Base-by-base conservation (phyloP, 2,329 filamentous ascomycete species). In the Fusarium siculi region DNA sequence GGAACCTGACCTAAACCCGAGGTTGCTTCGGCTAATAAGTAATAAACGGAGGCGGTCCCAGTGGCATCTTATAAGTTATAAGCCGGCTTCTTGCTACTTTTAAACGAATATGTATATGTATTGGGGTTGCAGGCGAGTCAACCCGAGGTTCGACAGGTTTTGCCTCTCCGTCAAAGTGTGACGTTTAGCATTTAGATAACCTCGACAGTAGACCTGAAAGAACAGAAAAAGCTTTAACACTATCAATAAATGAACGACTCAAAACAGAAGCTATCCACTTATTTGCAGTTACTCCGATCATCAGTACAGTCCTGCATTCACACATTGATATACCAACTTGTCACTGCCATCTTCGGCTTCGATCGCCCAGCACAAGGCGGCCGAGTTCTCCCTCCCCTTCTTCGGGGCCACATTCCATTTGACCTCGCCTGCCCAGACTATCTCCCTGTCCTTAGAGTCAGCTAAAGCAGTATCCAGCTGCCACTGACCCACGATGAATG, bases 251-350 rank as follows among this genome's bases (percentile, higher is more conserved):
- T 14, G 7, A 32, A 32, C 7, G 12, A 32, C 6, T 32, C 5
- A 32, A 32, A 32, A 32, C 32, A 32, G 12, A 12, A 32, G 10
- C 12, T 14, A 14, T 32, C 14, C 32, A 32, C 32, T 32, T 12
- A 32, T 32, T 32, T 32, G 32, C 14, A 32, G 6, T 4, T 47
- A 19, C 0, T 15, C 1, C 4, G 3, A 21, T 2, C 6, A 0
- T 28, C 0, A 21, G 32, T 0, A n/a, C 10, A 49, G 28, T 18
- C 46, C 46, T 9, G 46, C 46, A 49, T 49, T 49, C 10, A 49
- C 46, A 49, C 46, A 49, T 3, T 49, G 46, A 49, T 49, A 49
- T 1, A 4, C 1, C 21, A 49, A 9, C 46, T 32, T 49, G 28
- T 0, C 28, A 2, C 21, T 49, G 12, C 28, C 21, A 18, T 49